A percentile compares a stretch with the other conserved stretches of the same genome.
Evolutionary conservation across 1,139 yeast genomes (phyloP).

Genomic region (Saccharomyces pastorianus): DNA sequence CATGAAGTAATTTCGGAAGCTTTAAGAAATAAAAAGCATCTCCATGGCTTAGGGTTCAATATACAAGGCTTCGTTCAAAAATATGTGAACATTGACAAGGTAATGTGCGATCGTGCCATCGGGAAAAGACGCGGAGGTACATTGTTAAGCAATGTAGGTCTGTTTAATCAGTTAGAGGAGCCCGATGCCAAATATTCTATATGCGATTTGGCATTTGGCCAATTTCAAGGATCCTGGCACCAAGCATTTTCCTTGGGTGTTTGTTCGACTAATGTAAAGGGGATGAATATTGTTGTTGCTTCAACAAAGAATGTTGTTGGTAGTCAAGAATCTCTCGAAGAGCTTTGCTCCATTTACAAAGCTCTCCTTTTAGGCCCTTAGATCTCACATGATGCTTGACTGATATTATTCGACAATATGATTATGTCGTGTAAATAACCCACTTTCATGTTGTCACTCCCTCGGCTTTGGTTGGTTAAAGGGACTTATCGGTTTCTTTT

Average conservation of each 20-base stretch:
- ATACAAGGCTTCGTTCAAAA: constrained; percentile 5
- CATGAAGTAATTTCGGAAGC: constrained; percentile 4
- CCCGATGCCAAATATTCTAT: constrained; percentile 3
- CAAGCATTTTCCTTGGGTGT: constrained; percentile 5
- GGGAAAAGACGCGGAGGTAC: background rate
- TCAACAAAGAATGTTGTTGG: constrained; percentile 5
- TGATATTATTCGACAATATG: background rate
- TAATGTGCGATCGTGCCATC: background rate
- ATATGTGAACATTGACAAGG: background rate
- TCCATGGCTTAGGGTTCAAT: constrained; percentile 2
- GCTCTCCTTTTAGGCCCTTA: background rate
- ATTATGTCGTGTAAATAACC: background rate
- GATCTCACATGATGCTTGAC: background rate
- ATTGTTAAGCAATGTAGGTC: background rate
- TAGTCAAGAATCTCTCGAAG: constrained; percentile 5
- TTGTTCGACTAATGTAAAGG: constrained; percentile 10
- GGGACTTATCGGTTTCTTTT: background rate
- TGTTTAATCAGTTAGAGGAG: background rate
- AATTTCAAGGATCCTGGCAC: background rate
- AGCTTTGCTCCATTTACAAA: constrained; percentile 6
- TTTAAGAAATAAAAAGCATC: constrained; percentile 1
- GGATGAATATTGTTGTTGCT: constrained; percentile 5
- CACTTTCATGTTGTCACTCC: background rate
- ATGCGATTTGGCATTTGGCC: constrained; percentile 4
- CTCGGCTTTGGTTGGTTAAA: background rate